A percentile compares a stretch with the other conserved stretches of the same genome.
Conservation (phyloP, 176 grass and related monocot species). For the Carex scoparia region DNA sequence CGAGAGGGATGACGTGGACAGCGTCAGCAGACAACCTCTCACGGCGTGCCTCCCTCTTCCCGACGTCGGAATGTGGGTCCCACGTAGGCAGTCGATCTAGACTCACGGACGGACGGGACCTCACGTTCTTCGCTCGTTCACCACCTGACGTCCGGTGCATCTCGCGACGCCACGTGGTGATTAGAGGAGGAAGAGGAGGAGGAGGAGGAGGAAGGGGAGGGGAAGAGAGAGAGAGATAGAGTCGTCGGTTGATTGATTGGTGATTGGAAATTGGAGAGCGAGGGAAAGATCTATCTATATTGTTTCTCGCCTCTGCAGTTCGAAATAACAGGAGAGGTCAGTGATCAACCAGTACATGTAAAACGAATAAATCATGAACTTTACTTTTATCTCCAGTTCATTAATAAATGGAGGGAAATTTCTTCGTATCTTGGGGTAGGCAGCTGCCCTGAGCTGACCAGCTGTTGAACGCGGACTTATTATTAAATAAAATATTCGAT, state of each 20-base stretch:
- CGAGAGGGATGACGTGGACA: slow-evolving; percentile 19
- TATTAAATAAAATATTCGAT: background rate
- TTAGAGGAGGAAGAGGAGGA: background rate
- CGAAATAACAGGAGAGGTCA: background rate
- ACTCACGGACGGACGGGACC: background rate
- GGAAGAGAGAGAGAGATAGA: background rate
- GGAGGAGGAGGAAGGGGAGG: background rate
- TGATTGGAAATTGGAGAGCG: background rate
- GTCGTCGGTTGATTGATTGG: background rate
- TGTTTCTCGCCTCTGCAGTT: background rate
- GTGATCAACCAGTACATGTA: background rate
- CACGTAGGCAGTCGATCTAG: slow-evolving; percentile 22
- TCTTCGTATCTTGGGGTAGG: background rate
- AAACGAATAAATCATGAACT: background rate
- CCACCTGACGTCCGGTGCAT: slow-evolving; percentile 11
- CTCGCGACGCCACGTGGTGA: background rate
- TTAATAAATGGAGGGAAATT: background rate
- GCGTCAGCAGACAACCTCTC: slow-evolving; percentile 13
- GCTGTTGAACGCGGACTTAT: background rate
- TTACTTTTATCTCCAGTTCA: background rate
- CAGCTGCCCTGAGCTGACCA: background rate
- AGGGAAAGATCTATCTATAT: background rate
- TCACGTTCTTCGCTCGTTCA: background rate
- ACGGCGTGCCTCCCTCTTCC: slow-evolving; percentile 13
- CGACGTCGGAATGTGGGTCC: slow-evolving; percentile 19